Evolutionary conservation across 2,329 filamentous ascomycete genomes (phyloP).

Genomic region (Apiospora arundinis): DNA sequence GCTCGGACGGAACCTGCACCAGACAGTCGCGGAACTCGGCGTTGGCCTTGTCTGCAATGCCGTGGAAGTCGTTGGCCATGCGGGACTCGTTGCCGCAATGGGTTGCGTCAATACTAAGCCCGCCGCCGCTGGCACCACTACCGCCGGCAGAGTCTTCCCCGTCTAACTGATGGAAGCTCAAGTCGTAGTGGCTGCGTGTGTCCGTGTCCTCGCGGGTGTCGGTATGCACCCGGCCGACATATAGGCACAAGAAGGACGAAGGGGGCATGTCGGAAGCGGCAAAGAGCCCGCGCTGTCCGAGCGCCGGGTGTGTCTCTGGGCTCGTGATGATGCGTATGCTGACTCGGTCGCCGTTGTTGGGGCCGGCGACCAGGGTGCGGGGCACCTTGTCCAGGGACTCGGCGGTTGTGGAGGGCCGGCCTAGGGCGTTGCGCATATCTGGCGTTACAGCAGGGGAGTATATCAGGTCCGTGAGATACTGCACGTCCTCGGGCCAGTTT

Average conservation of each 20-base stretch:
- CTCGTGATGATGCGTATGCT: background rate
- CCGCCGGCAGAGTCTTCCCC: background rate
- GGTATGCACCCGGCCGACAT: conserved; percentile 10
- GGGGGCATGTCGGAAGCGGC: background rate
- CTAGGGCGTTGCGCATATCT: conserved; percentile 5
- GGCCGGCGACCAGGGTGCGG: background rate
- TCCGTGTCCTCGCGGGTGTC: conserved; percentile 10
- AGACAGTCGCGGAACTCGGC: conserved; percentile 20
- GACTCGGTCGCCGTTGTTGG: conserved; percentile 1
- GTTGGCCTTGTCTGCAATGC: background rate
- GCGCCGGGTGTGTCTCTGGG: background rate
- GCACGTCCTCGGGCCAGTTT: conserved; percentile 15
- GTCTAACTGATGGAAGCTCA: conserved; percentile 7
- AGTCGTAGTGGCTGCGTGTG: conserved; percentile 14
- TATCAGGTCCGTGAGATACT: conserved; percentile 6
- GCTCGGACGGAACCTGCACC: conserved; percentile 3
- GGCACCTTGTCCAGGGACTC: conserved; percentile 4
- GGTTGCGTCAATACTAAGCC: background rate
- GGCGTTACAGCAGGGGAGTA: conserved; percentile 7
- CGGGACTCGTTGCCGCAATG: background rate
- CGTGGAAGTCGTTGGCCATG: conserved; percentile 15
- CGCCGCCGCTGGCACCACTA: background rate
- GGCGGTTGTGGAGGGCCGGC: conserved; percentile 5
- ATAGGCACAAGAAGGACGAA: background rate
- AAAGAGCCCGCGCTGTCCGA: conserved; percentile 11